phyloP scores from a whole-genome alignment of 2,329 filamentous ascomycete species.

The Colletotrichum spaethianum region DNA sequence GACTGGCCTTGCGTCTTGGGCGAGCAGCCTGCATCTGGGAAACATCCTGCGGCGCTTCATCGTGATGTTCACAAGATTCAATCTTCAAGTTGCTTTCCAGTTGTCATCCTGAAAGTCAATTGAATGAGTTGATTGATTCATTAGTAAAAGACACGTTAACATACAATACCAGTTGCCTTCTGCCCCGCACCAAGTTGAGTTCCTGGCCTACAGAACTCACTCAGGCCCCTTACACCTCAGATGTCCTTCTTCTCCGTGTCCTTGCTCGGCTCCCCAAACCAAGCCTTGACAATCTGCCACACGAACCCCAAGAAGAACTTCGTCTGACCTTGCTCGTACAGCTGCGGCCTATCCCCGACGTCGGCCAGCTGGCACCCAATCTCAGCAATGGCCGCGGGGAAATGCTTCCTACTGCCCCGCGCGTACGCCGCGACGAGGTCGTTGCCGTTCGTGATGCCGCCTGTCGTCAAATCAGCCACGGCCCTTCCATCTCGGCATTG shows the following conservation, averaged over 20 bases:
- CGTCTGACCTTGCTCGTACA: slow-evolving; percentile 56
- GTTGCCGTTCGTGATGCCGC: slow-evolving; percentile 70
- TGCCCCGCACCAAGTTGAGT: neutral
- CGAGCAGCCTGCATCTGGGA: neutral
- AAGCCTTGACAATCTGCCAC: slow-evolving; percentile 57
- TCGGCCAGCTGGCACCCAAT: slow-evolving; percentile 60
- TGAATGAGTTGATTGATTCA: neutral
- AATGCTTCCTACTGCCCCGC: slow-evolving; percentile 56
- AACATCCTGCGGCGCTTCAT: neutral
- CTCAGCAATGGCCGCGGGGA: slow-evolving; percentile 61
- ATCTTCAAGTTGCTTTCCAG: neutral
- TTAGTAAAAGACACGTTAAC: too few relatives aligned
- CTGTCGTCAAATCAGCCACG: slow-evolving; percentile 46
- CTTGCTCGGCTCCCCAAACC: slow-evolving; percentile 44
- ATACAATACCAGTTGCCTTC: neutral
- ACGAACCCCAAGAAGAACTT: slow-evolving; percentile 51
- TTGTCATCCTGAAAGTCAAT: neutral
- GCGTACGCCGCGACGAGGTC: slow-evolving; percentile 69
- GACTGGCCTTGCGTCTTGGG: neutral
- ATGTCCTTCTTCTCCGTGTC: slow-evolving; percentile 13
- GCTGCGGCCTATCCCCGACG: slow-evolving; percentile 63
- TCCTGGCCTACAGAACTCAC: neutral
- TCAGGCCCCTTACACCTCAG: neutral
- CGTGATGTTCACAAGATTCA: neutral
- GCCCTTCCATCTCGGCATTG: neutral